These are phyloP conservation scores for Eucalyptus fibrosa DNA, from an alignment of 345 rosid species.

Conservation along the genomic window DNA sequence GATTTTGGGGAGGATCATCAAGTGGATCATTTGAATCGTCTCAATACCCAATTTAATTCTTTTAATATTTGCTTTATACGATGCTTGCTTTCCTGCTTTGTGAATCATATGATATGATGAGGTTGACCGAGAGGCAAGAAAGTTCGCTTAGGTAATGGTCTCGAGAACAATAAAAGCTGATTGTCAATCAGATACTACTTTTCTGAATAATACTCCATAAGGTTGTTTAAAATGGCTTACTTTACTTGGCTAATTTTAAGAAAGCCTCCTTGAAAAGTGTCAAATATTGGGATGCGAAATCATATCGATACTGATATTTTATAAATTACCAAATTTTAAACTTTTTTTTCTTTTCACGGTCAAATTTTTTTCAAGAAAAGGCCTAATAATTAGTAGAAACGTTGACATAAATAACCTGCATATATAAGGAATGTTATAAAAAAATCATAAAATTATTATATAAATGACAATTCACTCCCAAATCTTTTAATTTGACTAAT, in stretches of 20 bases:
- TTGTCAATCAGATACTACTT: not conserved
- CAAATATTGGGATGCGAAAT: not conserved
- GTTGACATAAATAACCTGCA: not conserved
- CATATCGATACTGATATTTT: not conserved
- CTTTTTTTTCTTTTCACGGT: not conserved
- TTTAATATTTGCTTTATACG: not conserved
- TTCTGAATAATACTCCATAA: not conserved
- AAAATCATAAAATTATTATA: not conserved
- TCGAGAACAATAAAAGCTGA: not conserved
- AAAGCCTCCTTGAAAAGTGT: not conserved
- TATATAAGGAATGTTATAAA: not conserved
- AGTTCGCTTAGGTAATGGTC: not conserved
- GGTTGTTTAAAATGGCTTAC: not conserved
- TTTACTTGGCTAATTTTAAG: not conserved
- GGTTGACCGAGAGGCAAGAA: not conserved
- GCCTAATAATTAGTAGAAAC: not conserved
- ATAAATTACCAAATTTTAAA: not conserved
- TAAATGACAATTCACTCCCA: not conserved
- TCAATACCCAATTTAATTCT: not conserved
- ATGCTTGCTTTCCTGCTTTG: not conserved
- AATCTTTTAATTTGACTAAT: not conserved
- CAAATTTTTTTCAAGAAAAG: not conserved
- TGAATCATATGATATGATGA: not conserved
- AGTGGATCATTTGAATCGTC: not conserved
- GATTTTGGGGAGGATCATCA: not conserved